Conservation (phyloP, 495 filamentous ascomycete genomes). For the Acidomyces sp. region DNA sequence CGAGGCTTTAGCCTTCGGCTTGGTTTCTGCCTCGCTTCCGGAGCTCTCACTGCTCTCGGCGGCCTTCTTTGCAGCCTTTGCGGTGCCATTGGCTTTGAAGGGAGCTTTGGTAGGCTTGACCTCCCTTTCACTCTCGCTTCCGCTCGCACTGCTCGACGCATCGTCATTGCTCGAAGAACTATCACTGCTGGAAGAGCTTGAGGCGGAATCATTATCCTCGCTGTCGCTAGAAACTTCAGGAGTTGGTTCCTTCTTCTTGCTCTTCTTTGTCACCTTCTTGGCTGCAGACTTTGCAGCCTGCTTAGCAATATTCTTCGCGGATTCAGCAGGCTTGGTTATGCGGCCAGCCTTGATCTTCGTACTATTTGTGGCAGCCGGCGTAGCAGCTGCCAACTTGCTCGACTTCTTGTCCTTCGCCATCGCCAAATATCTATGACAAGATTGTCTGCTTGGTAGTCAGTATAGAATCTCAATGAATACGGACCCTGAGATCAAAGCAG, state of each 20-base stretch:
- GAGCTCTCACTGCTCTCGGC: conserved; percentile 20
- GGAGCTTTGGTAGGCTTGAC: conserved; percentile 18
- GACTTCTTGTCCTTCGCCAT: conserved; percentile 38
- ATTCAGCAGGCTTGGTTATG: conserved; percentile 32
- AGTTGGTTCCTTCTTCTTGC: conserved; percentile 36
- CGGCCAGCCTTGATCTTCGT: conserved; percentile 35
- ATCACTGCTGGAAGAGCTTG: conserved; percentile 14
- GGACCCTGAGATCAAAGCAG: background rate
- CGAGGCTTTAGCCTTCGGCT: conserved; percentile 16
- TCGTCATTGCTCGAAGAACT: conserved; percentile 27
- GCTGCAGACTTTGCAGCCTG: conserved; percentile 25
- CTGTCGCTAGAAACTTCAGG: conserved; percentile 29
- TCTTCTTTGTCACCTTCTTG: conserved; percentile 28
- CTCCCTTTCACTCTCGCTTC: conserved; percentile 26
- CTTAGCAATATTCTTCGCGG: conserved; percentile 29
- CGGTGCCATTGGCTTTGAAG: conserved; percentile 15
- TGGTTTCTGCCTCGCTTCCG: conserved; percentile 29
- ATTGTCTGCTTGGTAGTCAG: conserved; percentile 16
- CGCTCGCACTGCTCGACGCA: too few species aligned
- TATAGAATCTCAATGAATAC: conserved; percentile 4
- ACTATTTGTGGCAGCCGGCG: conserved; percentile 4
- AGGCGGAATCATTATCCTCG: conserved; percentile 8
- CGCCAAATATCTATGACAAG: conserved; percentile 22
- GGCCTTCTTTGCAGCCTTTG: conserved; percentile 4
- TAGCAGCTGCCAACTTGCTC: conserved; percentile 32